Evolutionary conservation across 2,329 filamentous ascomycete species (phyloP), one percentile per base, ranked within the genome.

Genomic region (Aspergillus sp.): DNA sequence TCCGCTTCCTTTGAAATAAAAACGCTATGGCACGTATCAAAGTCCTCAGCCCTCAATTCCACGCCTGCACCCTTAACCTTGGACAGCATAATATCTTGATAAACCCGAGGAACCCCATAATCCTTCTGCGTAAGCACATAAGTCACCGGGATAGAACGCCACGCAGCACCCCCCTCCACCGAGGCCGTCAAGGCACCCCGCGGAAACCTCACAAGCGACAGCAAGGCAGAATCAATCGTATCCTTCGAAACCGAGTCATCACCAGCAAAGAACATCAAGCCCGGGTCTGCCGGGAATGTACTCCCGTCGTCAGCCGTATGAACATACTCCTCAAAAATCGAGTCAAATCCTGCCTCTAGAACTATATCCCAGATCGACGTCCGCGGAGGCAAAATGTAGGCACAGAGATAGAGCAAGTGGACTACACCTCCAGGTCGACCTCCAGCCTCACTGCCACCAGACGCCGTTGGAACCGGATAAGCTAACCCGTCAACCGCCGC

Each of bases 11-110:
- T 55, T 4, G 55, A 59, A 17, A 65, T 34, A 36, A 62, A 65
- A 6, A 57, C 11, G 48, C 59, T 62, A 53, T 66, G 63, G 24
- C 53, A 36, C 3, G 63, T 55, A 59, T 65, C 60, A 41, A 51
- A 61, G 22, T 56, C 57, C 42, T 51, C 49, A 9, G 55, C 26
- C 42, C 49, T 56, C 9, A 63, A 11, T 15, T 56, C 38, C 26
- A 59, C 34, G 0, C 62, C 60, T 12, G 59, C 50, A 3, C 15
- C 47, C 17, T 15, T 38, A 1, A 58, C 59, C 43, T 51, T 55
- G 18, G 32, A 36, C 7, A 65, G 22, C 59, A 64, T 64, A 0
- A 62, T 26, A 48, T 63, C 59, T 55, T 64, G 64, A 48, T 60
- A 62, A 2, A 34, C n/a, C 41, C 34, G 43, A 0, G 41, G 48